phyloP scores from a whole-genome alignment of 2,329 filamentous ascomycete genomes.

The Pseudogymnoascus sp. region DNA sequence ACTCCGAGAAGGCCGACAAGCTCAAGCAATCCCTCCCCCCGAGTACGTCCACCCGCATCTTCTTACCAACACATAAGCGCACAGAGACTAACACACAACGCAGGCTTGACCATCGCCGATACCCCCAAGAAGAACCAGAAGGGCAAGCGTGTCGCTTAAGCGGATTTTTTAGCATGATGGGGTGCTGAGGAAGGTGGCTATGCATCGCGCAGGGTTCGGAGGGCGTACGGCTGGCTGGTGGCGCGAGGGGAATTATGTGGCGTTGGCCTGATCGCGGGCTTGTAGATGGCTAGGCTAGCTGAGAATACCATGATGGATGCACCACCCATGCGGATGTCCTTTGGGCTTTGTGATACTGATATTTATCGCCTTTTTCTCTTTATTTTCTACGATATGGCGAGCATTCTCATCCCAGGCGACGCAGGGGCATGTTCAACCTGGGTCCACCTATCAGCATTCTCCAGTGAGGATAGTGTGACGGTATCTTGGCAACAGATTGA shows the following conservation, averaged over 20 bases:
- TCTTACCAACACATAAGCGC: conserved; percentile 33
- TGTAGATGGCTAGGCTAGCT: conserved; percentile 10
- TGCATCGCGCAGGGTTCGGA: conserved; percentile 2
- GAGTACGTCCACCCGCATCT: conserved; percentile 55
- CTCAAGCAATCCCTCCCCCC: conserved; percentile 98
- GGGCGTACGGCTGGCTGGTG: conserved; percentile 4
- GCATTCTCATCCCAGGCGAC: background rate
- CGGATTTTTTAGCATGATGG: conserved; percentile 9
- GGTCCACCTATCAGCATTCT: background rate
- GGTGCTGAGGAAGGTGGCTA: conserved; percentile 4
- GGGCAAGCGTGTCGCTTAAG: conserved; percentile 30
- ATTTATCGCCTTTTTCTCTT: background rate
- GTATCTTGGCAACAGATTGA: background rate
- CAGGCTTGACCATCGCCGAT: conserved; percentile 52
- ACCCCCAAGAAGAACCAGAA: conserved; percentile 54
- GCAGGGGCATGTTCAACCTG: background rate
- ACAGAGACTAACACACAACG: conserved; percentile 18
- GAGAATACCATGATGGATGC: conserved; percentile 11
- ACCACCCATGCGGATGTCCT: background rate
- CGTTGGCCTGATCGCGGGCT: conserved; percentile 9
- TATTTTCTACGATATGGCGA: background rate
- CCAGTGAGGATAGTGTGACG: background rate
- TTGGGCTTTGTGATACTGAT: conserved; percentile 4
- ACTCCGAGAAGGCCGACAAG: conserved; percentile 99
- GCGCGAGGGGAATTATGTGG: conserved; percentile 2